phyloP scores from a whole-genome alignment of 441 rosid species.

The Gossypium schwendimanii region DNA sequence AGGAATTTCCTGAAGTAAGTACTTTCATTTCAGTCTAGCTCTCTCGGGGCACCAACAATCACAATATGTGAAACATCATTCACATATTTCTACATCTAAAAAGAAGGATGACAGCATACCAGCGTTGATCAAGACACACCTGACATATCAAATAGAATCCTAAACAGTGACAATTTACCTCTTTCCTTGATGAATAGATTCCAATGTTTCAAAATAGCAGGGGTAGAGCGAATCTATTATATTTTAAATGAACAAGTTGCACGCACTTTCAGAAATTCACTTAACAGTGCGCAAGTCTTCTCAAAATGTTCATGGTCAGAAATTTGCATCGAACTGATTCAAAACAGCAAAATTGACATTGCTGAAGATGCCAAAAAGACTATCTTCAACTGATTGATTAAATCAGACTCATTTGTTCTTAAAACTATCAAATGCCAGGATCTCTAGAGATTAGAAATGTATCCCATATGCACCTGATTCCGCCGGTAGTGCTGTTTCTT shows the following conservation, averaged over 20 bases:
- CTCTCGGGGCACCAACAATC: not conserved
- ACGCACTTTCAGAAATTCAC: not conserved
- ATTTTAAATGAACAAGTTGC: not conserved
- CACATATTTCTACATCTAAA: not conserved
- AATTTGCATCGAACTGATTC: not conserved
- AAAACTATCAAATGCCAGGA: not conserved
- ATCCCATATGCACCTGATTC: slow-evolving; percentile 58
- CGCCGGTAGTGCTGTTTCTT: slow-evolving; percentile 55
- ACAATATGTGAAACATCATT: not conserved
- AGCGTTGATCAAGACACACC: not conserved
- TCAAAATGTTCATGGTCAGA: not conserved
- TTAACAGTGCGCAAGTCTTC: not conserved
- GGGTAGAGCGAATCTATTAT: not conserved
- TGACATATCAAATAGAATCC: not conserved
- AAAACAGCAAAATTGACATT: not conserved
- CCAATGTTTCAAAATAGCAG: not conserved
- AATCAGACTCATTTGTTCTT: not conserved
- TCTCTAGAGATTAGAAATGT: slow-evolving; percentile 3
- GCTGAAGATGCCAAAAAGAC: not conserved
- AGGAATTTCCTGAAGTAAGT: not conserved
- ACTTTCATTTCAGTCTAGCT: not conserved
- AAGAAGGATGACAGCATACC: not conserved
- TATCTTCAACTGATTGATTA: slow-evolving; percentile 4
- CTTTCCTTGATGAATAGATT: not conserved
- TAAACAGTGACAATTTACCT: not conserved